phyloP scores from a whole-genome alignment of 2,329 filamentous ascomycete genomes.

The Zopfia rhizophila region DNA sequence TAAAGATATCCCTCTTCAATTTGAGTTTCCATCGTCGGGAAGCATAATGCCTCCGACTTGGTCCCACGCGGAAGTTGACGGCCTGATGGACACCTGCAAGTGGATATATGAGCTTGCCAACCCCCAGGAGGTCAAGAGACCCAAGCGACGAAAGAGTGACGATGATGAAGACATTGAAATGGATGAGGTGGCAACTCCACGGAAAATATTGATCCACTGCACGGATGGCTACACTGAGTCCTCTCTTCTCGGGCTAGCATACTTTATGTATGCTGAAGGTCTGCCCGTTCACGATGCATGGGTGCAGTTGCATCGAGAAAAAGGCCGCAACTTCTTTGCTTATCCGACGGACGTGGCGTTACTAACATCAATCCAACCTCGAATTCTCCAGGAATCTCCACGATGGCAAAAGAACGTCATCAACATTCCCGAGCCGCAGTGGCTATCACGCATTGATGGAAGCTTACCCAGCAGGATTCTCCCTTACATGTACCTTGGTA shows the following conservation, averaged over 20 bases:
- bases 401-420: constrained; percentile 60
- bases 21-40: constrained; percentile 95
- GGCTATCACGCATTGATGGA: constrained; percentile 86
- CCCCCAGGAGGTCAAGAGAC: constrained; percentile 57
- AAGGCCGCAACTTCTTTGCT: constrained; percentile 92
- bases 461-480: constrained; percentile 89
- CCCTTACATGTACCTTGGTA: constrained; percentile 96
- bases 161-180: constrained; percentile 68
- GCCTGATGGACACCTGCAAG: constrained; percentile 83
- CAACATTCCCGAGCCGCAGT: constrained; percentile 74
- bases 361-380: constrained; percentile 78
- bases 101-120: constrained; percentile 91
- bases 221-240: constrained; percentile 97
- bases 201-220: constrained; percentile 88
- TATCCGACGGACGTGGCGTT: constrained; percentile 91
- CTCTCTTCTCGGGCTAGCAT: constrained; percentile 86
- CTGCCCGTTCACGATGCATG: constrained; percentile 84
- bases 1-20: constrained; percentile 60
- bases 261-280: constrained; percentile 91
- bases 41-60: constrained; percentile 87
- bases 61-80: constrained; percentile 84
- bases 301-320: constrained; percentile 83
- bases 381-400: constrained; percentile 78
- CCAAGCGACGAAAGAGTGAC: constrained; percentile 56
- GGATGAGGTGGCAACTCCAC: constrained; percentile 57